Conservation (phyloP, 2,329 filamentous ascomycete species). For the Sarocladium brachiariae region DNA sequence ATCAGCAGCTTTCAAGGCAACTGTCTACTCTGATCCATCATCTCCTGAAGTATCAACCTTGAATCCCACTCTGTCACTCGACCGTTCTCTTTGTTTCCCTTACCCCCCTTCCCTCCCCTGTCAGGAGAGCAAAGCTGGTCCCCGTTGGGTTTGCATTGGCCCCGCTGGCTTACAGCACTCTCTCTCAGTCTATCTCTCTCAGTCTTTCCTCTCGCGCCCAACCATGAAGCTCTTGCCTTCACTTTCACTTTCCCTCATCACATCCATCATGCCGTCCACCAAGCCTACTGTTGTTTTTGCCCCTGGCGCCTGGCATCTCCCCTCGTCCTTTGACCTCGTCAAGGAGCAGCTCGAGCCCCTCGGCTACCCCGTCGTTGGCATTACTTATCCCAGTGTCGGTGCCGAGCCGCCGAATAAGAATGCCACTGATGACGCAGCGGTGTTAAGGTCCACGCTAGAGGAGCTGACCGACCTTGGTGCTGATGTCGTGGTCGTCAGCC, state of each 20-base stretch:
- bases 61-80: no score
- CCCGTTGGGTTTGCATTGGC: no score
- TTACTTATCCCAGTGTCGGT: constrained; percentile 7
- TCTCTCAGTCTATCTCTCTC: neutral
- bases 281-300: constrained; percentile 12
- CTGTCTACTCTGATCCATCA: no score
- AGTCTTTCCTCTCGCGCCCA: neutral
- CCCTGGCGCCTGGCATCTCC: constrained; percentile 12
- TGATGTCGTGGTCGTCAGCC: constrained; percentile 7
- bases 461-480: neutral
- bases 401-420: constrained; percentile 7
- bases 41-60: no score
- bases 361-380: constrained; percentile 3
- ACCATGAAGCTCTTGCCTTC: constrained; percentile 1
- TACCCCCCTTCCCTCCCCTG: no score
- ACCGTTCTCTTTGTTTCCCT: no score
- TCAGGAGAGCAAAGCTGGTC: no score
- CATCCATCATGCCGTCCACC: neutral
- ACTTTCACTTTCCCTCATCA: constrained; percentile 4
- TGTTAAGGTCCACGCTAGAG: neutral
- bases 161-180: neutral
- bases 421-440: neutral
- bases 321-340: constrained; percentile 5
- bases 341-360: neutral
- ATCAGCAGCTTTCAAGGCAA: no score